Evolutionary conservation across 768 basidiomycete species (phyloP), one percentile per base, ranked within the genome.

Genomic region (Lactarius hatsudake): DNA sequence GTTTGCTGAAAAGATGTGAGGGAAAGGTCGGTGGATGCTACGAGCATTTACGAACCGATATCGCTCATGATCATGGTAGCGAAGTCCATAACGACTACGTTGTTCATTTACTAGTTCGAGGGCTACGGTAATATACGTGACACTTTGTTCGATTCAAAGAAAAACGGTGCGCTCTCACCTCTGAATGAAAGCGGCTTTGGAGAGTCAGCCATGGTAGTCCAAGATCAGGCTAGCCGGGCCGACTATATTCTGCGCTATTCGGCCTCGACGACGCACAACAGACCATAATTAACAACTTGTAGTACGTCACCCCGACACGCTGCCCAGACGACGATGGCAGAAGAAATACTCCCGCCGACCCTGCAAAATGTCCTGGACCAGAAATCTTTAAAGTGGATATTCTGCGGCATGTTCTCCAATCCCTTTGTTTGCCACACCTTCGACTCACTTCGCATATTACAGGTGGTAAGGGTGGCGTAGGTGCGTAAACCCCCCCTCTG

Each of bases 391-490:
- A 97, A 98, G 77, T 99, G 96, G 96, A 98, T 99, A 75, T 99
- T 99, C 76, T 98, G 97, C 75, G 96, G 96, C 86, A 78, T 67
- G 91, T 85, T 36, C 66, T 65, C 53, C 42, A 42, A 68, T 56
- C 42, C 54, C 51, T 60, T 63, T 67, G 61, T 51, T 5, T 64
- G 61, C 66, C 71, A 65, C 66, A 12, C 61, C 69, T 42, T 59
- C 53, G 51, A 58, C 64, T 65, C 13, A 63, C 45, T 26, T 30
- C 57, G 20, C 45, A 7, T 42, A 18, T 6, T 43, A 1, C 74
- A 97, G 95, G 96, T 82, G 96, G 96, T 62, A 98, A 98, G 85
- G 97, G 94, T 78, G 97, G 96, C 82, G 97, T 98, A 70, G 94
- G 96, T 90, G 76, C 77, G 91, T 81, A n/a, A n/a, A n/a, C 23